Evolutionary conservation across 192 early-diverging fungal genomes (phyloP), one percentile per base, ranked within the genome.

Genomic region (Coemansia sp.): DNA sequence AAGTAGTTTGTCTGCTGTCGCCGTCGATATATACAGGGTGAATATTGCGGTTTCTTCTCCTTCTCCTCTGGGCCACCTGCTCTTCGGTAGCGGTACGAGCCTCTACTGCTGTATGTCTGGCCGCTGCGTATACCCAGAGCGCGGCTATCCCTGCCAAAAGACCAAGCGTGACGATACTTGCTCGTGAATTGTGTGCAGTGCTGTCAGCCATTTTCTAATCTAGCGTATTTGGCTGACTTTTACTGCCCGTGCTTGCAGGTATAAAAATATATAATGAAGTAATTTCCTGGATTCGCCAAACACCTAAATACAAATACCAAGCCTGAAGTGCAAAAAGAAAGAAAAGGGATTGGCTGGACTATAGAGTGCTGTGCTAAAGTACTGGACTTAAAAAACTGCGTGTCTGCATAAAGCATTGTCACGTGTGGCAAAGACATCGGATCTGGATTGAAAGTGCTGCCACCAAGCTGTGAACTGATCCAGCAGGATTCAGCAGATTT

Each of bases 81-180:
- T 35, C 35, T 20, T 49, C 43, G 34, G 25, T 31, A 13, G n/a
- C 55, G 35, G 25, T 33, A n/a, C 15, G 21, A 20, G 16, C 25
- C 31, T 13, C 30, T 12, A 45, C 46, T 31, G 35, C 33, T 72
- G 46, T 31, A 40, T 15, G 29, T 66, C 59, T 40, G 3, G 62
- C 46, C 7, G 70, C 73, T 15, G 73, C 61, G 48, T 81, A 81
- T 18, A 81, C 65, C 78, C 72, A 75, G 18, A 75, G 59, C 31
- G 63, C 78, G 1, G 73, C 72, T 6, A 81, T 34, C n/a, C 72
- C 78, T 0, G 66, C 78, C 20, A 81, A 49, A 48, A 81, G 39
- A 0, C 78, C 72, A n/a, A 81, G 59, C 15, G 63, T 57, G 3
- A 63, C 56, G 40, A 81, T 66, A 67, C 78, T 81, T 13, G 75